Conservation (phyloP, 208 protist species). For the Endotrypanum monterogeii region DNA sequence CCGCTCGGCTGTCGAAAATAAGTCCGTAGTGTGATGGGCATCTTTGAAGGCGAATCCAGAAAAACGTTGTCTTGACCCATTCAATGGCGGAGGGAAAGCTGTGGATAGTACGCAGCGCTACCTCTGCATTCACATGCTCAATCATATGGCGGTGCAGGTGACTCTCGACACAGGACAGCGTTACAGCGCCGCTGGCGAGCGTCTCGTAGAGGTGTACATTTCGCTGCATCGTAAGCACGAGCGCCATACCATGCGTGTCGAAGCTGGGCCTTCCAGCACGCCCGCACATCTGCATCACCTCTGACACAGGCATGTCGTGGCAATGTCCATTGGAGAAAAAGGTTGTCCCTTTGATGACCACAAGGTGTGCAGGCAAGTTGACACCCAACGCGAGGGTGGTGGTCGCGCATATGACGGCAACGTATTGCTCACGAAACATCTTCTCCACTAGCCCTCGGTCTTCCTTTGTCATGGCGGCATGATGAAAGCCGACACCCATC, state of each 20-base stretch:
- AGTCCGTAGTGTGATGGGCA: slow-evolving; percentile 81
- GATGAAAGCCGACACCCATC: slow-evolving; percentile 87
- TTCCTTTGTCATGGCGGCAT: slow-evolving; percentile 75
- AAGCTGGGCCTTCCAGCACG: slow-evolving; percentile 89
- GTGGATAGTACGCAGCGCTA: slow-evolving; percentile 89
- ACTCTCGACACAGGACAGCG: slow-evolving; percentile 62
- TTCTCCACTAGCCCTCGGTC: slow-evolving; percentile 85
- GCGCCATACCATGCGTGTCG: slow-evolving; percentile 81
- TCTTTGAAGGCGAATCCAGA: slow-evolving; percentile 79
- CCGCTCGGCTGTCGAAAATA: slow-evolving; percentile 45
- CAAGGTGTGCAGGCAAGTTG: slow-evolving; percentile 93
- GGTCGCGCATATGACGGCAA: slow-evolving; percentile 91
- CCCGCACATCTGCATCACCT: slow-evolving; percentile 99
- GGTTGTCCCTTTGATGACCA: slow-evolving; percentile 98
- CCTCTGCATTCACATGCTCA: slow-evolving; percentile 95
- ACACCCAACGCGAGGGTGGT: slow-evolving; percentile 93
- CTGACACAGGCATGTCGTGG: slow-evolving; percentile 95
- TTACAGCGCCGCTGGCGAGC: slow-evolving; percentile 39
- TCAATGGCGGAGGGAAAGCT: slow-evolving; percentile 63
- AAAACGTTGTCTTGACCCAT: slow-evolving; percentile 93
- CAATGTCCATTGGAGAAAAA: slow-evolving; percentile 95
- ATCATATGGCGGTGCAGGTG: slow-evolving; percentile 86
- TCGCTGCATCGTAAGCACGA: slow-evolving; percentile 87
- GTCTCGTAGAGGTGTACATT: slow-evolving; percentile 63
- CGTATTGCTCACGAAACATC: slow-evolving; percentile 84